phyloP scores from a whole-genome alignment of 371 early-diverging fungal species.

The Gilbertella persicaria region DNA sequence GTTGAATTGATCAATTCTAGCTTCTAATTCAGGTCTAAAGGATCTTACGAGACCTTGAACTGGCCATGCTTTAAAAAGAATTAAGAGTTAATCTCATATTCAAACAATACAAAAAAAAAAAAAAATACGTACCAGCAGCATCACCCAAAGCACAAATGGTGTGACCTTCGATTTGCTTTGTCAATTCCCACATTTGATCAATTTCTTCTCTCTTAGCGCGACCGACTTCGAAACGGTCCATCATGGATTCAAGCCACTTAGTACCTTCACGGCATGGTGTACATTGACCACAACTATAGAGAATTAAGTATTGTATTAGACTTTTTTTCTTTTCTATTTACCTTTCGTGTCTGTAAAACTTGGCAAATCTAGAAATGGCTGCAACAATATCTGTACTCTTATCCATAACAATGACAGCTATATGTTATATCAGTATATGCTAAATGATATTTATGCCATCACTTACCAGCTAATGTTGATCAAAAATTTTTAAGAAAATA shows the following conservation, averaged over 20 bases:
- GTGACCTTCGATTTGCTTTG: conserved; percentile 97
- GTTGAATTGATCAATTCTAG: conserved; percentile 70
- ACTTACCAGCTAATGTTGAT: conserved; percentile 36
- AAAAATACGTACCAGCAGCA: conserved; percentile 65
- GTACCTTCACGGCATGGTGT: conserved; percentile 98
- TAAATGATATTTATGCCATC: background rate
- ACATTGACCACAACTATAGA: conserved; percentile 98
- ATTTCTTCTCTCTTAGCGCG: conserved; percentile 85
- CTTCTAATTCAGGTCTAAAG: conserved; percentile 92
- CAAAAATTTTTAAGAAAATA: too few relatives aligned
- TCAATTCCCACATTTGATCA: conserved; percentile 83
- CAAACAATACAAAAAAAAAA: background rate
- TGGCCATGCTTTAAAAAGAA: conserved; percentile 81
- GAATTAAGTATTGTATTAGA: too few relatives aligned
- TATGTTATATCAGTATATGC: background rate
- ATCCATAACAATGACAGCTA: conserved; percentile 96
- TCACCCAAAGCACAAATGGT: conserved; percentile 98
- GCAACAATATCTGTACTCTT: conserved; percentile 89
- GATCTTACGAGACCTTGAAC: conserved; percentile 92
- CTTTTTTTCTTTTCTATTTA: too few relatives aligned
- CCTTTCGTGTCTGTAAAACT: conserved; percentile 97
- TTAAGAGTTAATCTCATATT: background rate
- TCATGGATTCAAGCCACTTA: conserved; percentile 93
- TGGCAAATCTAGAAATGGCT: conserved; percentile 90
- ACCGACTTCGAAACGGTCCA: conserved; percentile 93